Percentiles rank a stretch among this genome's conserved stretches.
These are phyloP conservation scores for Smallanthus sonchifolius DNA, from an alignment of 129 eudicot species.

Conservation along the genomic window DNA sequence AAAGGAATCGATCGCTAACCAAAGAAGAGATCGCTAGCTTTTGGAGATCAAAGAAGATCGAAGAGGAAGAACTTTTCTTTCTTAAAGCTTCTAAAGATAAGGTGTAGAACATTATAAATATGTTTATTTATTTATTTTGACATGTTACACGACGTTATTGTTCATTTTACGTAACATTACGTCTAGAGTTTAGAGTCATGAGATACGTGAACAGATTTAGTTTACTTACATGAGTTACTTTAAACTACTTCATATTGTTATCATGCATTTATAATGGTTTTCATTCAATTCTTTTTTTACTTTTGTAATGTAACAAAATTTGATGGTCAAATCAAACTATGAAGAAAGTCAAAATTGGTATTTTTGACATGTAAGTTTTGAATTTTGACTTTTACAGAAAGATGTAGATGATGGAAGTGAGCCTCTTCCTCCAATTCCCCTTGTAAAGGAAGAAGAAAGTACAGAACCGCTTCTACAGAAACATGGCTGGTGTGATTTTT, in stretches of 20 bases:
- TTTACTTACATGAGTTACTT: background rate
- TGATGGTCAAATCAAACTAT: background rate
- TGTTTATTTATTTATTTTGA: background rate
- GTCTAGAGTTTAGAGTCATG: background rate
- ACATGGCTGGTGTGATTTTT: conserved; percentile 30
- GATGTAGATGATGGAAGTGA: background rate
- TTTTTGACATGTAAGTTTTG: background rate
- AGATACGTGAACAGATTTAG: background rate
- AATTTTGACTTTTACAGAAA: conserved; percentile 1
- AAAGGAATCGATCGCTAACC: conserved; percentile 39
- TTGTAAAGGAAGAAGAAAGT: conserved; percentile 16
- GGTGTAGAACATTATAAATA: background rate
- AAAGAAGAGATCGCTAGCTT: conserved; percentile 41
- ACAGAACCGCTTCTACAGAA: conserved; percentile 32
- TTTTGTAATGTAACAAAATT: background rate
- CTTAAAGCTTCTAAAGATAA: conserved; percentile 32
- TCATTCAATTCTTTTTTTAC: too few relatives aligned
- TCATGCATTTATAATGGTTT: too few relatives aligned
- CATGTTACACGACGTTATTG: too few relatives aligned
- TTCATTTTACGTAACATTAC: background rate
- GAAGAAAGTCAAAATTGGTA: background rate
- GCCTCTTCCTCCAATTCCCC: too few relatives aligned
- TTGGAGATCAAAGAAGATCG: conserved; percentile 41
- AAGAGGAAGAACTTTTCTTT: conserved; percentile 43
- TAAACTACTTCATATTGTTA: too few relatives aligned